Percentiles rank a stretch among this genome's conserved stretches.
Conservation (phyloP, 306 rosid species). For the Gastrolobium villosum region DNA sequence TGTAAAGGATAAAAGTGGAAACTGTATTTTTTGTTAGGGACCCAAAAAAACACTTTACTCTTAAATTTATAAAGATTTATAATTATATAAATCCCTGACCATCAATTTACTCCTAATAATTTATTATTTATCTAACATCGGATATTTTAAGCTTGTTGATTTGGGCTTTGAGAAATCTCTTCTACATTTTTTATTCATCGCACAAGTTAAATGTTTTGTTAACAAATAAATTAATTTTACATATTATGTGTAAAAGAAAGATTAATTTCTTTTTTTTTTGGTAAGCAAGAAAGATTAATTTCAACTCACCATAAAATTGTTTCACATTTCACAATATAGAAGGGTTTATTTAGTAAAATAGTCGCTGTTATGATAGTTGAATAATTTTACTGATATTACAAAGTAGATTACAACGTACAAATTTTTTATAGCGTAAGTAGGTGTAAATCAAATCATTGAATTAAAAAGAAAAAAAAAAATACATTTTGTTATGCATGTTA, state of each 20-base stretch:
- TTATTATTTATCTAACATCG: neutral
- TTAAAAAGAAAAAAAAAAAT: too few relatives aligned
- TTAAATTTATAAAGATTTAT: too few relatives aligned
- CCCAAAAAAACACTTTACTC: too few relatives aligned
- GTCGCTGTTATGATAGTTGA: neutral
- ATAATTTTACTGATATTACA: neutral
- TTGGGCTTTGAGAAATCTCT: neutral
- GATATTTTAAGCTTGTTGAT: neutral
- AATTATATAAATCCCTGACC: neutral
- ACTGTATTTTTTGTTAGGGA: too few relatives aligned
- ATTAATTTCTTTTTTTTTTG: too few relatives aligned
- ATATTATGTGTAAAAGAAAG: neutral
- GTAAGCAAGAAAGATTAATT: neutral
- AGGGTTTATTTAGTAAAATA: neutral
- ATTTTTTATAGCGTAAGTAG: too few relatives aligned
- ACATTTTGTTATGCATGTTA: neutral
- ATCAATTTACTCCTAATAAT: too few relatives aligned
- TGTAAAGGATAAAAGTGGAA: too few relatives aligned
- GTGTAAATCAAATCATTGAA: too few relatives aligned
- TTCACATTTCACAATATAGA: neutral
- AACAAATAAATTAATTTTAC: neutral
- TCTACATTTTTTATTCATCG: neutral
- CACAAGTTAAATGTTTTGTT: neutral
- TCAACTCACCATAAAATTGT: neutral
- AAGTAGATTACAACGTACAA: neutral